Evolutionary conservation across 768 basidiomycete genomes (phyloP).

Genomic region (Sarcodon sp.): DNA sequence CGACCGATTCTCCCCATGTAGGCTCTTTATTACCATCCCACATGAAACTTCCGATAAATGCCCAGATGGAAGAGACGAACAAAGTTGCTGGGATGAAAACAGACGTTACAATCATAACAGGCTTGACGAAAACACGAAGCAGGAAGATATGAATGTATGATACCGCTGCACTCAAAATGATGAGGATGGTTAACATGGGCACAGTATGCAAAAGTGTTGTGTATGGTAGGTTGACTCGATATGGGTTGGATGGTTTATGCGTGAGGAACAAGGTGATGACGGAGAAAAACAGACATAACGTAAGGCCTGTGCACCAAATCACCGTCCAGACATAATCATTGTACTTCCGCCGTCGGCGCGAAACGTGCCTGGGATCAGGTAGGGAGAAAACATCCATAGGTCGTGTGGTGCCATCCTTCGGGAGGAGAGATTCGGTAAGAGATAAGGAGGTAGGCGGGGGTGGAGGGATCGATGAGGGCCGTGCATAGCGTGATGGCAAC

Average conservation of each 20-base stretch:
- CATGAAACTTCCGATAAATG: slow-evolving; percentile 71
- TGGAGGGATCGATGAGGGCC: slow-evolving; percentile 25
- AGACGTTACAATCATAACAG: slow-evolving; percentile 68
- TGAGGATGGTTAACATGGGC: slow-evolving; percentile 62
- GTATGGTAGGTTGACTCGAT: slow-evolving; percentile 36
- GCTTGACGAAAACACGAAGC: slow-evolving; percentile 70
- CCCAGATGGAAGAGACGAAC: slow-evolving; percentile 66
- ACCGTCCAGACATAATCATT: slow-evolving; percentile 66
- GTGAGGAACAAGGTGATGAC: slow-evolving; percentile 54
- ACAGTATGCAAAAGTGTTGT: slow-evolving; percentile 66
- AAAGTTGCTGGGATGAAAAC: slow-evolving; percentile 66
- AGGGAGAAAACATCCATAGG: slow-evolving; percentile 63
- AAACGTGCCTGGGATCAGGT: slow-evolving; percentile 62
- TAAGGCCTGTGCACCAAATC: slow-evolving; percentile 46
- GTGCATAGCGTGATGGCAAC: slow-evolving; percentile 12
- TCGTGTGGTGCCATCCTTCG: slow-evolving; percentile 52
- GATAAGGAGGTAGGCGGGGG: slow-evolving; percentile 43
- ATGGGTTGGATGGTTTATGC: slow-evolving; percentile 22
- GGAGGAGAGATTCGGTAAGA: slow-evolving; percentile 70
- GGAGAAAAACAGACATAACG: slow-evolving; percentile 48
- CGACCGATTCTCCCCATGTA: slow-evolving; percentile 75
- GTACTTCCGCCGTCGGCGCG: slow-evolving; percentile 53
- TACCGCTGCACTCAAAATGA: slow-evolving; percentile 52
- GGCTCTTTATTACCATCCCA: slow-evolving; percentile 39
- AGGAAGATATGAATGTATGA: slow-evolving; percentile 70